Percentiles rank a stretch among this genome's conserved stretches.
Conservation (phyloP, 2,329 filamentous ascomycete species). For the Scolecobasidium constrictum region DNA sequence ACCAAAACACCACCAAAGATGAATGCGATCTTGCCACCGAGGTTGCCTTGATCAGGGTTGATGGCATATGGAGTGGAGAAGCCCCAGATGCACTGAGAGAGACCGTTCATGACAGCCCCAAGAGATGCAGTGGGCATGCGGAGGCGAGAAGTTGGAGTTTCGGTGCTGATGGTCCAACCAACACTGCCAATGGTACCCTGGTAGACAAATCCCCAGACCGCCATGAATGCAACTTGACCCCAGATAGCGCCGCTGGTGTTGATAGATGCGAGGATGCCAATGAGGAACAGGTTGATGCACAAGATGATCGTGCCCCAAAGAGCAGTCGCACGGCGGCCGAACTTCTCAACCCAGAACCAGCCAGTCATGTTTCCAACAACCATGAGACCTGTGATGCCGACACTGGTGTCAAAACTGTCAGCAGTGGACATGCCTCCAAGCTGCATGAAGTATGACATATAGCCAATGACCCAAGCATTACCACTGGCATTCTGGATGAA, state of each 20-base stretch:
- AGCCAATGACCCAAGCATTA: constrained; percentile 19
- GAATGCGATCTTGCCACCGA: constrained; percentile 79
- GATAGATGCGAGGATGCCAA: constrained; percentile 38
- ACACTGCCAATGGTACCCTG: constrained; percentile 19
- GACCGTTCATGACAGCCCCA: constrained; percentile 12
- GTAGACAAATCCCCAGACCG: constrained; percentile 45
- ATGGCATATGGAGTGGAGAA: constrained; percentile 85
- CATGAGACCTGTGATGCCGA: constrained; percentile 53
- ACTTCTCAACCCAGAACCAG: constrained; percentile 65
- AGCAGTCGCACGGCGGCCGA: constrained; percentile 68
- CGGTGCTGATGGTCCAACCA: constrained; percentile 31
- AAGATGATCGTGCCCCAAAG: constrained; percentile 51
- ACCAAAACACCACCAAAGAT: constrained; percentile 79
- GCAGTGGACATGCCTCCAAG: constrained; percentile 32
- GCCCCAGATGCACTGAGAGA: constrained; percentile 13
- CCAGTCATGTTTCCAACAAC: constrained; percentile 73
- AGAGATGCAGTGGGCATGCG: constrained; percentile 16
- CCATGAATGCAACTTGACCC: constrained; percentile 20
- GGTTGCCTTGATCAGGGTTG: constrained; percentile 77
- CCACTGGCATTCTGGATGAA: constrained; percentile 36
- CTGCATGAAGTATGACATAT: constrained; percentile 20
- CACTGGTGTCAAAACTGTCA: constrained; percentile 34
- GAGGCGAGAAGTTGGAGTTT: constrained; percentile 34
- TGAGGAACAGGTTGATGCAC: constrained; percentile 62
- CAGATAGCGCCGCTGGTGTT: constrained; percentile 45